Base-by-base conservation (phyloP, 441 rosid species). In the Geranium incanum region DNA sequence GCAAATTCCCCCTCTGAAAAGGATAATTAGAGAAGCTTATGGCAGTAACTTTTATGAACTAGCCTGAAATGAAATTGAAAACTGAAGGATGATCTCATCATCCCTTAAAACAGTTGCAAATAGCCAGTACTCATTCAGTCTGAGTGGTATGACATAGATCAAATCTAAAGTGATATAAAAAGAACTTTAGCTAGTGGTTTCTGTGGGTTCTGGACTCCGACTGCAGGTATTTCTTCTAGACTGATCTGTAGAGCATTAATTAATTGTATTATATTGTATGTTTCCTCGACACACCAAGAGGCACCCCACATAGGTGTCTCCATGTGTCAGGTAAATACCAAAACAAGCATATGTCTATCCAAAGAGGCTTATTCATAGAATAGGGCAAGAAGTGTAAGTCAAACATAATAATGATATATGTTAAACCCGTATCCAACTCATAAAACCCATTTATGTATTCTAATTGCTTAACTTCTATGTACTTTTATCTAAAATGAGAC, bases 161-260 rank as follows among this genome's bases (percentile, higher is more conserved):
- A 50, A 50, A 50, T 50, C 6, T 52, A 52, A 13, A 12, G 19
- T 52, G 60, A 59, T 18, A 28, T 8, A 59, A 59, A 59, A 23
- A 59, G 64, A 21, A 59, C 64, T 59, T 59, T 28, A 59, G 33
- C 23, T 19, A 59, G 64, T 18, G 64, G 64, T 59, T 16, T 59
- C 28, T 59, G 52, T 59, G 23, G 8, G 8, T 16, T 57, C 5
- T 18, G 19, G 64, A 59, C 21, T 9, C n/a, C 19, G 33, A 59
- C 6, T 18, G 64, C 52, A 45, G n/a, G 12, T 45, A 45, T 18
- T 57, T 57, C 63, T 59, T 59, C 64, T 59, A 59, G 33, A 59
- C 9, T 59, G 23, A 16, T 21, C 19, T 59, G 64, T 59, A 16
- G 64, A 45, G 12, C 1, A 57, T n/a, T 50, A 50, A 57, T 5